Evolutionary conservation across 2,329 filamentous ascomycete species (phyloP).

Genomic region (Clonostachys rosea): DNA sequence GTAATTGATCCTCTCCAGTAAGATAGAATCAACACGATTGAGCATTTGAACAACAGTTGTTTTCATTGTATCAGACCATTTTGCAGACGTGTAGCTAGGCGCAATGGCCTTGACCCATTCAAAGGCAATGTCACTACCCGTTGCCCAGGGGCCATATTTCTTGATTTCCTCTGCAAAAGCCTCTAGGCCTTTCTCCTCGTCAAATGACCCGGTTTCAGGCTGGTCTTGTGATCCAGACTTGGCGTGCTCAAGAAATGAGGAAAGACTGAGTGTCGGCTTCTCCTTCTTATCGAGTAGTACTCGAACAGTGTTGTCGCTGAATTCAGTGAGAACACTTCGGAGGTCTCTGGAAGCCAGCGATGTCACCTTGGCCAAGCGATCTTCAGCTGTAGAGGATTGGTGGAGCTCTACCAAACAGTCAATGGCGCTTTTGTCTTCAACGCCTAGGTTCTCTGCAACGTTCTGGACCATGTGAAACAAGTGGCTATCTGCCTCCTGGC

Average conservation of each 20-base stretch:
- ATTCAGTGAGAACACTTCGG: slow-evolving; percentile 39
- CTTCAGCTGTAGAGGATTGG: slow-evolving; percentile 45
- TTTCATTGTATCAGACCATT: slow-evolving; percentile 57
- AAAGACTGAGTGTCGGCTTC: slow-evolving; percentile 45
- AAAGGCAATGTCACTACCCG: slow-evolving; percentile 51
- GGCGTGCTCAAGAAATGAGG: slow-evolving; percentile 60
- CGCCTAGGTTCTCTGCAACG: slow-evolving; percentile 48
- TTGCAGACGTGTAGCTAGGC: slow-evolving; percentile 43
- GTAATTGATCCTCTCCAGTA: slow-evolving; percentile 40
- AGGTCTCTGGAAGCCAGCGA: slow-evolving; percentile 43
- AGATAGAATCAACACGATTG: slow-evolving; percentile 44
- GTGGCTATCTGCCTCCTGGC: slow-evolving; percentile 50
- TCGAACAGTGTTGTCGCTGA: slow-evolving; percentile 48
- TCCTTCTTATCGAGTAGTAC: slow-evolving; percentile 50
- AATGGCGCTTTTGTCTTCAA: slow-evolving; percentile 42
- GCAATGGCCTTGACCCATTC: slow-evolving; percentile 51
- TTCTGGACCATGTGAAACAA: slow-evolving; percentile 52
- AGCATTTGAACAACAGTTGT: slow-evolving; percentile 51
- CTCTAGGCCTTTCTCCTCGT: slow-evolving; percentile 46
- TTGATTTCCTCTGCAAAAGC: slow-evolving; percentile 46
- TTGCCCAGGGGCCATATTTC: slow-evolving; percentile 36
- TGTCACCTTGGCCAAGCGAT: slow-evolving; percentile 42
- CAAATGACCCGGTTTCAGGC: slow-evolving; percentile 39
- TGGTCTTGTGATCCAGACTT: slow-evolving; percentile 49
- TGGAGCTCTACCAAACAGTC: slow-evolving; percentile 42